These are phyloP conservation scores for Thoreauomyces humboldtii DNA, from an alignment of 192 early-diverging fungal genomes.

Conservation along the genomic window DNA sequence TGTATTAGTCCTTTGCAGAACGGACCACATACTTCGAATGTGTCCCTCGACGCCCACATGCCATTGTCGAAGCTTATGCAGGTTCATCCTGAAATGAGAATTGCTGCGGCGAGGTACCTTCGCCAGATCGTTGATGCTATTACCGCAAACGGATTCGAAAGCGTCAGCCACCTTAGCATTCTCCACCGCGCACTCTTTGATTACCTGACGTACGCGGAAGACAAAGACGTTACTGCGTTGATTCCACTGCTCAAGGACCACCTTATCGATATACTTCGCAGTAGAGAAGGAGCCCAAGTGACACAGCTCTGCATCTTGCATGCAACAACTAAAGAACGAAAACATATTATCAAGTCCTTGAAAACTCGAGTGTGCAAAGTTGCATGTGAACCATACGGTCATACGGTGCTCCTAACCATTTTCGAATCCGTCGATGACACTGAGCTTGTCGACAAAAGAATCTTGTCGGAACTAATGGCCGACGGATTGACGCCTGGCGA, in stretches of 20 bases:
- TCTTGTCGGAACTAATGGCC: slow-evolving; percentile 51
- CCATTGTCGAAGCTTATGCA: too few relatives aligned
- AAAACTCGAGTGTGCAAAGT: slow-evolving; percentile 76
- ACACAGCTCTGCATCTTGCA: slow-evolving; percentile 76
- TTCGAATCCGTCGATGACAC: slow-evolving; percentile 94
- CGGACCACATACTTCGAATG: too few relatives aligned
- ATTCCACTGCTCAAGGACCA: slow-evolving; percentile 76
- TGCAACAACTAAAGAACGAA: slow-evolving; percentile 82
- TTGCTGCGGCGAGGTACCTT: slow-evolving; percentile 65
- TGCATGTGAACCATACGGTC: slow-evolving; percentile 80
- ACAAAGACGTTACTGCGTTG: slow-evolving; percentile 56
- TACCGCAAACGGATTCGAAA: slow-evolving; percentile 72
- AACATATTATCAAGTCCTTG: slow-evolving; percentile 81
- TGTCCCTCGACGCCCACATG: too few relatives aligned
- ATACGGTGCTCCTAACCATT: slow-evolving; percentile 72
- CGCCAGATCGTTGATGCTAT: slow-evolving; percentile 60
- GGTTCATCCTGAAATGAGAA: slow-evolving; percentile 70
- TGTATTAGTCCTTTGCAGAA: too few relatives aligned
- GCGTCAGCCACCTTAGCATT: slow-evolving; percentile 63
- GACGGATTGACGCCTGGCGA: slow-evolving; percentile 37
- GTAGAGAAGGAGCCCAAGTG: slow-evolving; percentile 81
- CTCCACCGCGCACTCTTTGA: slow-evolving; percentile 83
- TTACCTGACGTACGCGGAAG: slow-evolving; percentile 66
- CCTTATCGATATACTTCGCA: slow-evolving; percentile 82
- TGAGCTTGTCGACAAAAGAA: slow-evolving; percentile 70